Evolutionary conservation across 441 rosid genomes (phyloP), one percentile per base, ranked within the genome.

Genomic region (Euphorbia celastroides): DNA sequence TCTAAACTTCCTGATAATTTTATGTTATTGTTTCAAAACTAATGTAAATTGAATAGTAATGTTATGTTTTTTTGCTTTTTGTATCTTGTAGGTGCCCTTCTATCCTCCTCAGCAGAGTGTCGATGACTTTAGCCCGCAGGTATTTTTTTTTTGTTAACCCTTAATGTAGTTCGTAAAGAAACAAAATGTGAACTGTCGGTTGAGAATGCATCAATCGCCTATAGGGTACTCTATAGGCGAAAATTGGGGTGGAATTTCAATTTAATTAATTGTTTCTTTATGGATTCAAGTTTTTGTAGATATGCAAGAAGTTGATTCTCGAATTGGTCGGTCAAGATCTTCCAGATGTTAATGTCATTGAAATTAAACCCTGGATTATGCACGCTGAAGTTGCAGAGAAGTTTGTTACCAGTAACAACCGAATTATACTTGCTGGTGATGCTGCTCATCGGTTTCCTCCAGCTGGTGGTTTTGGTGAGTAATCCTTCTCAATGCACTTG

Each of bases 381-480:
- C 88, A 92, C 83, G 98, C 99, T 75, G 97, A 94, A 87, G 97
- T 92, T 63, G 96, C 92, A 38, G 93, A 92, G 74, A 92, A 78
- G 72, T 89, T 81, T 74, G 75, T 76, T 62, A 74, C 78, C 79
- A 78, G 70, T 72, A 79, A 87, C 72, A 82, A 84, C 74, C 86
- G 79, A 68, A 73, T 94, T 60, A 69, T 92, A 60, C 89, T 94
- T 74, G 92, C 84, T 68, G 98, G 99, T 70, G 99, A 92, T 84
- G 98, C 99, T 75, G 96, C 94, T 74, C 98, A 92, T 72, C 88
- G 89, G 44, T 88, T 92, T 69, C 99, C 98, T 70, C 98, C 98
- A 55, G 97, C 99, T 57, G 99, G 97, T 78, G 99, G 98, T 73
- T 94, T 94, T 78, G 98, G 99, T 88, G 72, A 82, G 93, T 87